Percentiles rank a stretch among this genome's conserved stretches.
These are phyloP conservation scores for Craspedostauros australis DNA, from an alignment of 108 stramenopile species.

Conservation along the genomic window DNA sequence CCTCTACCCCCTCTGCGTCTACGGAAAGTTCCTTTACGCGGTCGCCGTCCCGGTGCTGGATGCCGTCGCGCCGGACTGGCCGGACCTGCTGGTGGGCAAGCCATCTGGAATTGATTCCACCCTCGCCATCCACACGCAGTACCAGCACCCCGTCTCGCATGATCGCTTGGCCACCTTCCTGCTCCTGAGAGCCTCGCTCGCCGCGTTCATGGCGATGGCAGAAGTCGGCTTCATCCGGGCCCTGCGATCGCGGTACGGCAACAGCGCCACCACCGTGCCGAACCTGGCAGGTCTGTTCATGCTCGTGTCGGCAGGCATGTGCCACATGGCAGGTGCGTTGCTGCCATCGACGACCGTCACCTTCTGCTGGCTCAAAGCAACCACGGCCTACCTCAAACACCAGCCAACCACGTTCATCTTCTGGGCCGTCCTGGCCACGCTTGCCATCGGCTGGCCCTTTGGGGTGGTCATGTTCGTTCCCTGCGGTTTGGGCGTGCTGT, in stretches of 20 bases:
- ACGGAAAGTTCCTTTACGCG: constrained; percentile 1
- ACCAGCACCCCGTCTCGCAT: constrained; percentile 7
- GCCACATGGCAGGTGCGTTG: constrained; percentile 69
- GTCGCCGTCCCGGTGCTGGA: background rate
- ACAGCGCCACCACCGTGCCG: constrained; percentile 2
- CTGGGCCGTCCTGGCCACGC: constrained; percentile 65
- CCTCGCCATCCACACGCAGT: background rate
- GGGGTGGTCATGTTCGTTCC: constrained; percentile 89
- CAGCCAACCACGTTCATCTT: constrained; percentile 41
- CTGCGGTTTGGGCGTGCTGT: constrained; percentile 67
- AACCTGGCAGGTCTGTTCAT: constrained; percentile 27
- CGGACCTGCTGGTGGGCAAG: background rate
- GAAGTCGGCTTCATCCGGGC: constrained; percentile 33
- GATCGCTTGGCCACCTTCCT: constrained; percentile 36
- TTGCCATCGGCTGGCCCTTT: constrained; percentile 96
- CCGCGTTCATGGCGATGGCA: constrained; percentile 22
- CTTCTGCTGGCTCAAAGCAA: constrained; percentile 43
- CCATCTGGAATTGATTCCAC: background rate
- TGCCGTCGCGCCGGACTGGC: background rate
- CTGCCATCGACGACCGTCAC: constrained; percentile 77
- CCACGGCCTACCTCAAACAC: constrained; percentile 39
- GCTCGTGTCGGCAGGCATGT: constrained; percentile 67
- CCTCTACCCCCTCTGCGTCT: constrained; percentile 68
- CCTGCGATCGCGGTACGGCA: constrained; percentile 3
- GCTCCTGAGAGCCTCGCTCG: constrained; percentile 39